Conservation (phyloP, 164 flowering plant species). For the Hamamelis virginiana region DNA sequence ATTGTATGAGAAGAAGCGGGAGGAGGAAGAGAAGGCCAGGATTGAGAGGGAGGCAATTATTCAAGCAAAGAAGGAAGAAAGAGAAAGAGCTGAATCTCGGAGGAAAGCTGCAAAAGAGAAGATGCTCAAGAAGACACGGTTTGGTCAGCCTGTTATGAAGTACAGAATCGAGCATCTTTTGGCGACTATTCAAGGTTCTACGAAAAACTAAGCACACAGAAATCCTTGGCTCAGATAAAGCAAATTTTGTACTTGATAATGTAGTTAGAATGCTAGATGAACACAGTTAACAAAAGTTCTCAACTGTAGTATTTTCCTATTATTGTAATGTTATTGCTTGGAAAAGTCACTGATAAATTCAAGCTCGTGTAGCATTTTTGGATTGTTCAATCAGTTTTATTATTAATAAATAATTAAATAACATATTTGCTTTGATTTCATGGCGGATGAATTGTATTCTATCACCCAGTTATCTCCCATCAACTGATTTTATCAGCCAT, state of each 20-base stretch:
- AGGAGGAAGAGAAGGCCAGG: constrained; percentile 69
- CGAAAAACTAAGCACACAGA: background rate
- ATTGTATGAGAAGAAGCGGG: constrained; percentile 57
- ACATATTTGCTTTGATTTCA: no score
- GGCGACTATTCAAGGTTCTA: constrained; percentile 52
- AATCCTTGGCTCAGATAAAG: background rate
- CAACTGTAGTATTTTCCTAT: no score
- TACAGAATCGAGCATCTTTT: constrained; percentile 80
- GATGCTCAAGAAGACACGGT: constrained; percentile 73
- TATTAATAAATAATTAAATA: no score
- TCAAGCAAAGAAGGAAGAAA: constrained; percentile 63
- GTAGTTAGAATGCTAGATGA: background rate
- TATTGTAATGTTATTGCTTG: background rate
- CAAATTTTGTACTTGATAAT: background rate
- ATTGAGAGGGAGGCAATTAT: constrained; percentile 62
- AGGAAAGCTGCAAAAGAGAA: constrained; percentile 57
- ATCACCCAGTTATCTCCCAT: no score
- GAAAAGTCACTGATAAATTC: background rate
- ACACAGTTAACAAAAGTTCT: background rate
- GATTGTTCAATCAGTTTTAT: background rate
- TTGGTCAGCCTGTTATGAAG: constrained; percentile 94
- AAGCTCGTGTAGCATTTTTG: background rate
- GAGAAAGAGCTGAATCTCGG: constrained; percentile 47
- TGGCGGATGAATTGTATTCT: no score
- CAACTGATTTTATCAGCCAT: no score